Evolutionary conservation across 495 filamentous ascomycete species (phyloP), one percentile per base, ranked within the genome.

Genomic region (Ramalina peruviana): DNA sequence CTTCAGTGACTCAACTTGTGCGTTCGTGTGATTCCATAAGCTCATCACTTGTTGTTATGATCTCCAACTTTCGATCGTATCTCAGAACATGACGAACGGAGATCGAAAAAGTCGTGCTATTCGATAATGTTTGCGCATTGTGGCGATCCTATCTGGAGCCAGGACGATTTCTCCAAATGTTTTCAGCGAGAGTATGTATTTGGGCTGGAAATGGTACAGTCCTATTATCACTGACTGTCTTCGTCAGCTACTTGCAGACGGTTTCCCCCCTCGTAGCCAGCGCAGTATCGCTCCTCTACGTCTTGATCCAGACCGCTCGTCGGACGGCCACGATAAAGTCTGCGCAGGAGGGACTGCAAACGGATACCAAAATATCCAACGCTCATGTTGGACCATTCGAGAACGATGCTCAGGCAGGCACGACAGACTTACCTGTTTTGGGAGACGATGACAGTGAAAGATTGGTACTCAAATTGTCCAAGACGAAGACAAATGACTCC

Each of bases 91-190:
- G 30, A 33, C 30, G 30, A 33, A 13, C 30, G 12, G 12, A 33
- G 12, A 11, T 11, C 30, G 30, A 33, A 7, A 13, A 6, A 33
- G 30, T 33, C 7, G 30, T 33, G 30, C 30, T 33, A 13, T 33
- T 33, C 33, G 5, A 48, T 48, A 36, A 80, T 82, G 80, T 83
- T 89, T 61, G 80, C 79, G 62, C 74, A 78, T 58, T 98, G 92
- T 65, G 62, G 75, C 58, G 79, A 79, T 63, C 85, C 87, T 42
- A 70, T 88, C 58, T 98, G 92, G 92, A 75, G 71, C 58, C 67
- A 74, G 52, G 92, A 98, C 67, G 93, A 98, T 67, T 83, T 98
- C 62, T 83, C 84, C 11, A 68, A 63, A 46, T 97, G 93, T 67
- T 89, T 98, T 61, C 82, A 87, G 60, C 78, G 76, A 70, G 87